Conservation (phyloP, 805 yeast genomes). For the Brettanomyces bruxellensis region DNA sequence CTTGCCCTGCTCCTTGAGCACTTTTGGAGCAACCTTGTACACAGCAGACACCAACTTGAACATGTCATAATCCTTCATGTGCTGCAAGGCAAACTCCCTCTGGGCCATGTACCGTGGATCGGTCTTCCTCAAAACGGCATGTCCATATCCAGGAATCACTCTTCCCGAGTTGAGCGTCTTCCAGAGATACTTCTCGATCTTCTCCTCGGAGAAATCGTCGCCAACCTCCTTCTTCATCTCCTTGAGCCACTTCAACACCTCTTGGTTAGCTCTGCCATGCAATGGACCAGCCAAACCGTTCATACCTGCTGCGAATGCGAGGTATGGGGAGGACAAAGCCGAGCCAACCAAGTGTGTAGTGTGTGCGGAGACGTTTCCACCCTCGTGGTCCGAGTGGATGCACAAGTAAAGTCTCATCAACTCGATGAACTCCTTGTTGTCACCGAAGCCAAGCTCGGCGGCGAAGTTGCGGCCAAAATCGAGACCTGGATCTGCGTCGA, state of each 20-base stretch:
- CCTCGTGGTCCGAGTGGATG: conserved; percentile 84
- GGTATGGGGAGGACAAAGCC: conserved; percentile 69
- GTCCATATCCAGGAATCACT: conserved; percentile 86
- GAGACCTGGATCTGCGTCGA: conserved; percentile 36
- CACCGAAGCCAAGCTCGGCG: conserved; percentile 50
- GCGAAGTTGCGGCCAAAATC: conserved; percentile 63
- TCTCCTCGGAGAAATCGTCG: conserved; percentile 60
- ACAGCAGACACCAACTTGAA: conserved; percentile 72
- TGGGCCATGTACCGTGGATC: conserved; percentile 85
- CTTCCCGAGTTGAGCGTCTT: conserved; percentile 72
- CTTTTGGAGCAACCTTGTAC: conserved; percentile 77
- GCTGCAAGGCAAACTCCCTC: conserved; percentile 68
- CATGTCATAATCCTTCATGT: conserved; percentile 70
- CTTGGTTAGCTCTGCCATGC: conserved; percentile 85
- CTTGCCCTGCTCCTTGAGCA: conserved; percentile 76
- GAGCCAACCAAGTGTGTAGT: conserved; percentile 82
- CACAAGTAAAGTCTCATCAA: conserved; percentile 75
- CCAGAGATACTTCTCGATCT: conserved; percentile 72
- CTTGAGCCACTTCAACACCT: conserved; percentile 73
- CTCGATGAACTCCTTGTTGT: conserved; percentile 62
- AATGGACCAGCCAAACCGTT: conserved; percentile 84
- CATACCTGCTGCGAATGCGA: conserved; percentile 73
- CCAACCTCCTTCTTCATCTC: conserved; percentile 56
- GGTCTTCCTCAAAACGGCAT: conserved; percentile 80
- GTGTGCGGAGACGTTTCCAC: conserved; percentile 85